Evolutionary conservation across 371 early-diverging fungal genomes (phyloP).

Genomic region (Dinochytrium kinnereticum): DNA sequence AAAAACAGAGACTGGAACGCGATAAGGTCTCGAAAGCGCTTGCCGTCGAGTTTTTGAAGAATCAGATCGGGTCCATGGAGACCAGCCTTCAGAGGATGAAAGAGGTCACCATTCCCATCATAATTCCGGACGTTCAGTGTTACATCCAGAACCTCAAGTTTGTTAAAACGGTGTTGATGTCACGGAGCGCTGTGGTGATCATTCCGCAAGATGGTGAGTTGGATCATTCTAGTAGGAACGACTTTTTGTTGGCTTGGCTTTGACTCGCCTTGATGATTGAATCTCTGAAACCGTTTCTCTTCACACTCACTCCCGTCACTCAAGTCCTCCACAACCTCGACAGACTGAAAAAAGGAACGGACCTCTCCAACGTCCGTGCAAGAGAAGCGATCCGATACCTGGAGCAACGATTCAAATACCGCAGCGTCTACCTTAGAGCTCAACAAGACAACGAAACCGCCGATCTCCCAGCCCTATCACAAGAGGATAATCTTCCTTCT

Average conservation of each 20-base stretch:
- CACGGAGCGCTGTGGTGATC: slow-evolving; percentile 51
- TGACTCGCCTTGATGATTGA: too few relatives aligned
- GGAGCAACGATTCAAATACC: slow-evolving; percentile 61
- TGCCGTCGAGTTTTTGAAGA: slow-evolving; percentile 67
- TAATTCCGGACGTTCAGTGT: slow-evolving; percentile 61
- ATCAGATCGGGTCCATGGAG: slow-evolving; percentile 67
- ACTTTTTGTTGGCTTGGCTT: background rate
- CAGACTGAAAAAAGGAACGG: slow-evolving; percentile 70
- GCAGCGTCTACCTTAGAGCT: slow-evolving; percentile 23
- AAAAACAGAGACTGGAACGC: slow-evolving; percentile 57
- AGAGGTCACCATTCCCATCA: slow-evolving; percentile 25
- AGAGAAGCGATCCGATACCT: slow-evolving; percentile 79
- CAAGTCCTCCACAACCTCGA: slow-evolving; percentile 73
- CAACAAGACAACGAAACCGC: slow-evolving; percentile 39
- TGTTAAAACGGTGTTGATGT: slow-evolving; percentile 61
- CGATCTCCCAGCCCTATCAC: background rate
- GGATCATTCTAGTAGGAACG: background rate
- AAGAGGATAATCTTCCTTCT: background rate
- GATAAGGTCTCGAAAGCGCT: slow-evolving; percentile 66
- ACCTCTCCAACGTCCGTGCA: slow-evolving; percentile 65
- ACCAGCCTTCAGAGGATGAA: slow-evolving; percentile 41
- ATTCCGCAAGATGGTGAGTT: slow-evolving; percentile 64
- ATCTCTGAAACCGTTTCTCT: too few relatives aligned
- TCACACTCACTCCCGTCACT: background rate
- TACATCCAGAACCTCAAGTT: slow-evolving; percentile 57